phyloP scores from a whole-genome alignment of 2,329 filamentous ascomycete species.

The Arthroderma uncinatum region DNA sequence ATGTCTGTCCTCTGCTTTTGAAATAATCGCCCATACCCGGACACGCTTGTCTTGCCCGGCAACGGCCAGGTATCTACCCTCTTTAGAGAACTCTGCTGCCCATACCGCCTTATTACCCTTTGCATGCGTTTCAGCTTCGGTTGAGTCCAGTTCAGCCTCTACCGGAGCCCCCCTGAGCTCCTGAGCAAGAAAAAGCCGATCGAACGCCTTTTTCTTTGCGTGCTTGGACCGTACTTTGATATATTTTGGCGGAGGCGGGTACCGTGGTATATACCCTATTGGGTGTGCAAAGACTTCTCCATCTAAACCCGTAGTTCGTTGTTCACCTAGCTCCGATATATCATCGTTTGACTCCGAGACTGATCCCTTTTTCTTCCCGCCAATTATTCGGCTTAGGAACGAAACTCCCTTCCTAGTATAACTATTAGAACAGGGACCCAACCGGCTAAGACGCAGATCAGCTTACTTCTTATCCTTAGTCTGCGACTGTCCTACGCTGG shows the following conservation, averaged over 20 bases:
- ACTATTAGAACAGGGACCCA: background rate
- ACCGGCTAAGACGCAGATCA: background rate
- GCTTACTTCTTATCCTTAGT: slow-evolving; percentile 57
- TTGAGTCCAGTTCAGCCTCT: slow-evolving; percentile 22
- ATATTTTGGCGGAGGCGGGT: slow-evolving; percentile 82
- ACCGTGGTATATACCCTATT: slow-evolving; percentile 70
- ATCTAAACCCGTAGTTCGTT: slow-evolving; percentile 68
- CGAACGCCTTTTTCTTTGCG: slow-evolving; percentile 72
- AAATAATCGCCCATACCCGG: slow-evolving; percentile 78
- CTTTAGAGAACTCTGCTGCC: slow-evolving; percentile 84
- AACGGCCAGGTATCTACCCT: slow-evolving; percentile 84
- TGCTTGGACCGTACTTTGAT: slow-evolving; percentile 73
- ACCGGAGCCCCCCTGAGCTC: slow-evolving; percentile 53
- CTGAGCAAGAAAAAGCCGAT: slow-evolving; percentile 82
- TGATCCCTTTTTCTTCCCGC: slow-evolving; percentile 59
- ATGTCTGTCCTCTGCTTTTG: slow-evolving; percentile 66
- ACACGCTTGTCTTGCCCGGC: slow-evolving; percentile 80
- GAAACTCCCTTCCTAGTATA: slow-evolving; percentile 67
- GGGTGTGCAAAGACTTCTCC: slow-evolving; percentile 71
- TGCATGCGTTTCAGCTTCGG: slow-evolving; percentile 23
- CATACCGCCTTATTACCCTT: slow-evolving; percentile 59
- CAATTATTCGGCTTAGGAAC: slow-evolving; percentile 77
- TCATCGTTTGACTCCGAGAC: slow-evolving; percentile 42
- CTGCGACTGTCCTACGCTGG: slow-evolving; percentile 20
- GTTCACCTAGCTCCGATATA: slow-evolving; percentile 58